A percentile compares a stretch with the other conserved stretches of the same genome.
These are phyloP conservation scores for Pelargonium fulgidum DNA, from an alignment of 441 rosid genomes.

Conservation along the genomic window DNA sequence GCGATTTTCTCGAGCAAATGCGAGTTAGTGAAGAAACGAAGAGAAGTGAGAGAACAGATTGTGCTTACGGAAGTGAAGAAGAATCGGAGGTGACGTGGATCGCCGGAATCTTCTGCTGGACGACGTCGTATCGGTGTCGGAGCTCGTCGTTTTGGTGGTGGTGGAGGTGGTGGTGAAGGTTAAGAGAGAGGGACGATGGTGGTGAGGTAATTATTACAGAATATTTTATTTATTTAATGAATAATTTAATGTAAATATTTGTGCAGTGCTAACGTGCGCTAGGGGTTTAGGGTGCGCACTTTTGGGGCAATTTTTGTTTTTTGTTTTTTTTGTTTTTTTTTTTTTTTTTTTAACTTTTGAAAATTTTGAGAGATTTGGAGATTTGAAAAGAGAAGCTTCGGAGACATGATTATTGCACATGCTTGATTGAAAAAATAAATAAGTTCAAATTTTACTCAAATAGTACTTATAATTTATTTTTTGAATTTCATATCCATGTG, in stretches of 20 bases:
- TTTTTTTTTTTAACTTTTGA: background rate
- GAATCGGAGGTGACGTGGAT: background rate
- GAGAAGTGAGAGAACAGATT: background rate
- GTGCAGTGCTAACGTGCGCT: background rate
- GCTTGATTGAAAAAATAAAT: background rate
- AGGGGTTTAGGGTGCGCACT: background rate
- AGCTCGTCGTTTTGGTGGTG: background rate
- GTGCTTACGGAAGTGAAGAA: background rate
- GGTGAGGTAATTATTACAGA: background rate
- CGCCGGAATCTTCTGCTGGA: background rate
- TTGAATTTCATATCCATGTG: too few species aligned
- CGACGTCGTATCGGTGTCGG: slow-evolving; percentile 8
- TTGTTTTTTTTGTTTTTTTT: background rate
- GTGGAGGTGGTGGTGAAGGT: background rate
- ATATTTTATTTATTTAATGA: background rate
- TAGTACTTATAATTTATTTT: too few species aligned
- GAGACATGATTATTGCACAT: background rate
- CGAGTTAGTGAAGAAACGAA: background rate
- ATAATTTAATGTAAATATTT: background rate
- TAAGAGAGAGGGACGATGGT: background rate
- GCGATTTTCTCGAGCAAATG: slow-evolving; percentile 12
- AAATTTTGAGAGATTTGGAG: background rate
- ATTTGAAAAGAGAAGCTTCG: slow-evolving; percentile 6
- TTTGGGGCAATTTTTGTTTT: background rate
- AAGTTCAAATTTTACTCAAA: background rate